These are phyloP conservation scores for Crassisporium funariophilum DNA, from an alignment of 768 basidiomycete genomes.

Conservation along the genomic window DNA sequence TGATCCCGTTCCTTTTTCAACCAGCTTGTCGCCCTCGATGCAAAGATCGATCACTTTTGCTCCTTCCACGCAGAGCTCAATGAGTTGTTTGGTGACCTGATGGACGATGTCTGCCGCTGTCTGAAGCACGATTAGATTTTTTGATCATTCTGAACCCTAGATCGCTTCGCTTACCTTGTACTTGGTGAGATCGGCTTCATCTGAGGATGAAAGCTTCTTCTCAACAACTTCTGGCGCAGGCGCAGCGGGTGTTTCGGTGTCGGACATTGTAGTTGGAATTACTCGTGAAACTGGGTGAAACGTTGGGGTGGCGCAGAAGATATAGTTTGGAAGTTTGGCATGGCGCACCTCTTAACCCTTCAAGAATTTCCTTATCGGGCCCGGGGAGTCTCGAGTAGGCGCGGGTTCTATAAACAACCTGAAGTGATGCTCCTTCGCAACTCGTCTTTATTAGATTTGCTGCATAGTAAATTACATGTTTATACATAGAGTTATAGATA, in stretches of 20 bases:
- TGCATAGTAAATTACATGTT: background rate
- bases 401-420: too few relatives aligned
- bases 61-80: constrained; percentile 76
- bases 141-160: constrained; percentile 14
- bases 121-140: constrained; percentile 43
- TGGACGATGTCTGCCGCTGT: constrained; percentile 91
- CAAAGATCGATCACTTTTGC: constrained; percentile 91
- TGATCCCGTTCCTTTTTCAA: constrained; percentile 80
- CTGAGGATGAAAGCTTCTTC: constrained; percentile 57
- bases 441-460: too few relatives aligned
- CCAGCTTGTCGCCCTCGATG: constrained; percentile 88
- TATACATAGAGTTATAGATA: background rate
- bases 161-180: constrained; percentile 64
- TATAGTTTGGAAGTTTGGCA: constrained; percentile 1
- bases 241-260: constrained; percentile 50
- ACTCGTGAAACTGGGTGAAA: constrained; percentile 14
- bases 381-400: too few relatives aligned
- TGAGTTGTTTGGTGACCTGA: constrained; percentile 81
- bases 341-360: constrained; percentile 1
- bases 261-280: constrained; percentile 56
- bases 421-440: too few relatives aligned
- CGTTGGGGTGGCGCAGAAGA: constrained; percentile 4
- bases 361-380: constrained; percentile 26
- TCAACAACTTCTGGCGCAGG: constrained; percentile 36
- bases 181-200: constrained; percentile 80